phyloP scores from a whole-genome alignment of 306 rosid species.

The Vigna radiata region DNA sequence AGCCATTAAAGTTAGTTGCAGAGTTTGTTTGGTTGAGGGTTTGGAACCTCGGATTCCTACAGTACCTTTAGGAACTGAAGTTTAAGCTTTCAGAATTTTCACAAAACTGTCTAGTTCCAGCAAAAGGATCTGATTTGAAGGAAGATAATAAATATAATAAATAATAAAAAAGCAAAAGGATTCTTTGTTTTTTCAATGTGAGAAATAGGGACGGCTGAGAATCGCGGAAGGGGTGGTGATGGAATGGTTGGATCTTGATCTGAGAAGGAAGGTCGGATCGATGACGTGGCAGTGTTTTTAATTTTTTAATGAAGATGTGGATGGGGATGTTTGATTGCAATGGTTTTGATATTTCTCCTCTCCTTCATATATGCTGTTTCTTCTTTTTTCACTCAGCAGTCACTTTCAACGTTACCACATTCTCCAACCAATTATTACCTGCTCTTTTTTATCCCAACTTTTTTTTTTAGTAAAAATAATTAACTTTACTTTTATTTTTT shows the following conservation, averaged over 20 bases:
- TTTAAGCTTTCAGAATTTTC: conserved; percentile 32
- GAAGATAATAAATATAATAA: not conserved
- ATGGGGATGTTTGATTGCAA: conserved; percentile 11
- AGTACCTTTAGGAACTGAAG: conserved; percentile 19
- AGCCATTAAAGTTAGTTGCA: conserved; percentile 62
- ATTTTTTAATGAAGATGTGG: not conserved
- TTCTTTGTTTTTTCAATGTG: conserved; percentile 31
- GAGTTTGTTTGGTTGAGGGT: conserved; percentile 39
- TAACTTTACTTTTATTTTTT: too few species aligned
- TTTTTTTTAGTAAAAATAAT: too few species aligned
- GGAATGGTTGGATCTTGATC: conserved; percentile 23
- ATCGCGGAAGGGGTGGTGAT: not conserved
- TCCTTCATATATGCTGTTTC: not conserved
- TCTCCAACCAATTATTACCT: not conserved
- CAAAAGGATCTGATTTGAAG: conserved; percentile 55
- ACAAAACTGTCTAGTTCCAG: conserved; percentile 39
- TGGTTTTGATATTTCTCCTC: too few species aligned
- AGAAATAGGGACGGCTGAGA: conserved; percentile 30
- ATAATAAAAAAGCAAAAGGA: not conserved
- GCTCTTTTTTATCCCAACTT: too few species aligned
- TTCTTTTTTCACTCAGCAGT: too few species aligned
- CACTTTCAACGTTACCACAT: too few species aligned
- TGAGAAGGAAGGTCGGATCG: conserved; percentile 23
- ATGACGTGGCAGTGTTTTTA: conserved; percentile 21
- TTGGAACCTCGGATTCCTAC: conserved; percentile 26